Conservation (phyloP, 2,329 filamentous ascomycete species). For the Claviceps arundinis region DNA sequence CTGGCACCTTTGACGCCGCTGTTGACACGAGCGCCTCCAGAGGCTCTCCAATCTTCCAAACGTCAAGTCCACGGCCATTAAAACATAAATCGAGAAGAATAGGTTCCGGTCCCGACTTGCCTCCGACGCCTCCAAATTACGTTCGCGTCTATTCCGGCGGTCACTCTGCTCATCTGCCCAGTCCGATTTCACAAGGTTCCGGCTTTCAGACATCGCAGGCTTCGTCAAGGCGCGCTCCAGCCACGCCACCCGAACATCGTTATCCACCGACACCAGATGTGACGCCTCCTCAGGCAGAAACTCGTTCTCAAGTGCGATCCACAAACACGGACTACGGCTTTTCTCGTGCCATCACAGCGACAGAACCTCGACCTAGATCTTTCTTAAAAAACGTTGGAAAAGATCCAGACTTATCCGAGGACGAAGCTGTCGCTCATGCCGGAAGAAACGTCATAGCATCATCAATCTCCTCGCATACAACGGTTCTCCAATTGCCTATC, state of each 20-base stretch:
- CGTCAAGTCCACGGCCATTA: conserved; percentile 25
- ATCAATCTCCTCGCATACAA: conserved; percentile 29
- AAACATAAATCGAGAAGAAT: conserved; percentile 30
- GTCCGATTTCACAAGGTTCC: conserved; percentile 25
- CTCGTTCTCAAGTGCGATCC: conserved; percentile 33
- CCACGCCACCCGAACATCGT: conserved; percentile 50
- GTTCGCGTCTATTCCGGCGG: conserved; percentile 43
- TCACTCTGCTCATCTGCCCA: conserved; percentile 30
- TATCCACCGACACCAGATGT: conserved; percentile 65
- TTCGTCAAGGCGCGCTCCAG: conserved; percentile 28
- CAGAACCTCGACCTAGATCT: conserved; percentile 52
- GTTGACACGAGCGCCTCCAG: conserved; percentile 13
- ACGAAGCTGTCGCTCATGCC: conserved; percentile 34
- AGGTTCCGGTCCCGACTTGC: conserved; percentile 34
- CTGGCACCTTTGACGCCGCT: conserved; percentile 12
- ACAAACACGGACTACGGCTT: conserved; percentile 32
- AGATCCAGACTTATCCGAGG: conserved; percentile 48
- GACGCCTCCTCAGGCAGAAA: conserved; percentile 48
- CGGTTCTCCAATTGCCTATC: conserved; percentile 26
- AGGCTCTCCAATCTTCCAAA: background rate
- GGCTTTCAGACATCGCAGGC: conserved; percentile 25
- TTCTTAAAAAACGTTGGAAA: conserved; percentile 64
- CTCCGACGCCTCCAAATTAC: conserved; percentile 50
- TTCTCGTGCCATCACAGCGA: conserved; percentile 40
- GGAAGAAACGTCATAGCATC: conserved; percentile 26